Evolutionary conservation across 257 asterid genomes (phyloP).

Genomic region (Penstemon eatonii): DNA sequence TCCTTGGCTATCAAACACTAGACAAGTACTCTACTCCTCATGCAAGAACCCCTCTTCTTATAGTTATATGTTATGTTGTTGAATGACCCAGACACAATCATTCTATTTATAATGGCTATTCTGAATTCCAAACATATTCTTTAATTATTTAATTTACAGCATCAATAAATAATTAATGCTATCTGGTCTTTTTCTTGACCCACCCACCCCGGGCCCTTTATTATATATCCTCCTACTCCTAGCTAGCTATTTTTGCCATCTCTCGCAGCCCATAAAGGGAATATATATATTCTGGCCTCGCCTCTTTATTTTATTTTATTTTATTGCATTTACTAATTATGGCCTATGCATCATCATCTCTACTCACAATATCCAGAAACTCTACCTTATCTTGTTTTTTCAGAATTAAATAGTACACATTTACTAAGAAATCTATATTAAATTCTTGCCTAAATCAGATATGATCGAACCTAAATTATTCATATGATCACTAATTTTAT

Average conservation of each 20-base stretch:
- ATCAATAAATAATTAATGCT: too few species aligned
- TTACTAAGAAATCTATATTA: too few species aligned
- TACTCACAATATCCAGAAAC: too few species aligned
- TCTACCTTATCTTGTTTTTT: too few species aligned
- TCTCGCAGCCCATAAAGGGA: slow-evolving; percentile 30
- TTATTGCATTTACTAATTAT: too few species aligned
- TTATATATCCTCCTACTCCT: not conserved
- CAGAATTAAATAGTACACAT: too few species aligned
- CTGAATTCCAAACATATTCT: not conserved
- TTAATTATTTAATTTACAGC: too few species aligned
- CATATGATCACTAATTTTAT: too few species aligned
- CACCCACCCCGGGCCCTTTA: not conserved
- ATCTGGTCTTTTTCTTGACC: not conserved
- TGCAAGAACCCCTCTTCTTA: slow-evolving; percentile 34
- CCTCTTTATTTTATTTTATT: too few species aligned
- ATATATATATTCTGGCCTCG: slow-evolving; percentile 26
- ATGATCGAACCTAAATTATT: too few species aligned
- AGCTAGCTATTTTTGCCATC: slow-evolving; percentile 8
- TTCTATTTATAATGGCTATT: slow-evolving; percentile 32
- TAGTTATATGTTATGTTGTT: not conserved
- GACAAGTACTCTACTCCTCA: slow-evolving; percentile 30
- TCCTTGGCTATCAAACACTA: slow-evolving; percentile 70
- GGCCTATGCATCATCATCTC: too few species aligned
- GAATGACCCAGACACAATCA: not conserved
- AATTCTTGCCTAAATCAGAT: too few species aligned